Percentiles rank a stretch among this genome's conserved stretches.
These are phyloP conservation scores for Globisporangium cystogenes DNA, from an alignment of 352 stramenopile species.

Conservation along the genomic window DNA sequence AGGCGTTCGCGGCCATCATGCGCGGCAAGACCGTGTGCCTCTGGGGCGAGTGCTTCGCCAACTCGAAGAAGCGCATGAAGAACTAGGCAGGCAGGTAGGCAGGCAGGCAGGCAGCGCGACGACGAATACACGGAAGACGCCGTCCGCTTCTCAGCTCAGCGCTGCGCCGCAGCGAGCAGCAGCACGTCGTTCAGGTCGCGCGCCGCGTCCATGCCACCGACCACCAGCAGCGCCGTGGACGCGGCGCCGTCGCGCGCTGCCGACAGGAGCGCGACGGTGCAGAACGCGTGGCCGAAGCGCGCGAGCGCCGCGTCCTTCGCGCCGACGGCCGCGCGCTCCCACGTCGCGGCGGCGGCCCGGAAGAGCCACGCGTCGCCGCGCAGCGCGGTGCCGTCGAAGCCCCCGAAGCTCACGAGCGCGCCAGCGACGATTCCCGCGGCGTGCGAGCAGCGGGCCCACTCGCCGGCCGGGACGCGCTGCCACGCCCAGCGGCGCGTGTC, in stretches of 20 bases:
- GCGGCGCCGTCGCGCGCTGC: neutral
- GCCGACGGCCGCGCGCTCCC: conserved; percentile 16
- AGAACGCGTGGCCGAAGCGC: conserved; percentile 39
- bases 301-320: neutral
- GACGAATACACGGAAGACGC: too few relatives aligned
- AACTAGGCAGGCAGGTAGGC: too few relatives aligned
- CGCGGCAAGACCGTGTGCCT: conserved; percentile 74
- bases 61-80: conserved; percentile 82
- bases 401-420: conserved; percentile 40
- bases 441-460: conserved; percentile 52
- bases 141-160: too few relatives aligned
- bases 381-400: conserved; percentile 45
- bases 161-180: conserved; percentile 14
- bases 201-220: conserved; percentile 53
- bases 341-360: conserved; percentile 38
- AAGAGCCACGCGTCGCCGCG: conserved; percentile 41
- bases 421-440: conserved; percentile 20
- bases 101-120: too few relatives aligned
- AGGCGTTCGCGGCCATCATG: conserved; percentile 75
- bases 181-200: conserved; percentile 35
- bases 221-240: conserved; percentile 28
- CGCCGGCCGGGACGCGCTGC: conserved; percentile 46
- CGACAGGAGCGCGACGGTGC: neutral
- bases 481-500: conserved; percentile 31
- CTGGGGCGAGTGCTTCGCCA: conserved; percentile 83